Conservation (phyloP, 352 stramenopile species). For the Globisporangium parvum region DNA sequence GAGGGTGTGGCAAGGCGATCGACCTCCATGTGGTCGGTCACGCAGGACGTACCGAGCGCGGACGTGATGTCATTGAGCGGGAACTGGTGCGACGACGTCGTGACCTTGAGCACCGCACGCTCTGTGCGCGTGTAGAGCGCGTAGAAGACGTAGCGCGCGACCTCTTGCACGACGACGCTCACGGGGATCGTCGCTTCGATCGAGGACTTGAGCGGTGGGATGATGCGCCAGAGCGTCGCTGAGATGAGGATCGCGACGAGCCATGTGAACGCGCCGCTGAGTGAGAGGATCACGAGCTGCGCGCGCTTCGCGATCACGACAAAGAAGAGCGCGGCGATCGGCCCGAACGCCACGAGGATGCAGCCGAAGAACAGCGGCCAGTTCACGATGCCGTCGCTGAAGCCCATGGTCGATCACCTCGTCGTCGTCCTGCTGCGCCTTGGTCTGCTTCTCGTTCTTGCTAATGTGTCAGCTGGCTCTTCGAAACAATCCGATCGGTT, state of each 20-base stretch:
- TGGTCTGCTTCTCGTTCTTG: not conserved
- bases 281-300: constrained; percentile 78
- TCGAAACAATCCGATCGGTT: no score
- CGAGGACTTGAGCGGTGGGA: constrained; percentile 67
- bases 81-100: constrained; percentile 67
- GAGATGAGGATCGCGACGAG: constrained; percentile 75
- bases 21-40: no score
- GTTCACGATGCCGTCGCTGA: constrained; percentile 68
- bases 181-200: constrained; percentile 70
- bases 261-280: constrained; percentile 79
- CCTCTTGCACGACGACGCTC: constrained; percentile 63
- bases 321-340: constrained; percentile 73
- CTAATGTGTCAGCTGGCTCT: no score
- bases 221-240: constrained; percentile 69
- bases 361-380: constrained; percentile 84
- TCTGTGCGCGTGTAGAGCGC: constrained; percentile 73
- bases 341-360: constrained; percentile 73
- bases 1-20: not conserved
- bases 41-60: constrained; percentile 34
- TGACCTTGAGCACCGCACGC: constrained; percentile 65
- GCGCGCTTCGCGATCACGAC: constrained; percentile 70
- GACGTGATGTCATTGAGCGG: constrained; percentile 84
- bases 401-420: constrained; percentile 34
- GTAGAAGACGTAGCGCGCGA: constrained; percentile 69
- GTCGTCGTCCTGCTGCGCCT: not conserved